Base-by-base conservation (phyloP, 495 filamentous ascomycete genomes). In the Penicillium alfredii region DNA sequence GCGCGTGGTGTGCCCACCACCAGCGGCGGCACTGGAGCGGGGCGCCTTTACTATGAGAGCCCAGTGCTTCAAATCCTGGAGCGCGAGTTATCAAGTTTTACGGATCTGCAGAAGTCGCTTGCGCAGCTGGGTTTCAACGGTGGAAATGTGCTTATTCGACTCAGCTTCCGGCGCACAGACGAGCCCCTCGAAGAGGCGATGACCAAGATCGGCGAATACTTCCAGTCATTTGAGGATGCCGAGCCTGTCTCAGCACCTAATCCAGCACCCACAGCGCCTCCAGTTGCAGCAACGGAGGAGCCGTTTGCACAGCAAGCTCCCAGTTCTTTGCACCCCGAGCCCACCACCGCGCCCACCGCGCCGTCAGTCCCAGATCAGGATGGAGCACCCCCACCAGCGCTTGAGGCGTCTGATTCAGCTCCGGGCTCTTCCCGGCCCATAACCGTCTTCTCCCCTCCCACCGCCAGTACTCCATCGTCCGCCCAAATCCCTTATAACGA, bases 151-250 rank as follows among this genome's bases (percentile, higher is more conserved):
- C 61, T 93, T n/a, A 64, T 96, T 20, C 70, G 83, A 15, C 64
- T 97, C 22, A 77, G 68, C 35, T 96, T 89, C 63, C 76, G 71
- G 48, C 71, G 66, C 35, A 90, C 85, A 4, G 76, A 83, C 16
- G 77, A 77, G 40, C 88, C 88, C 6, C 66, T 96, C 14, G 87
- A 86, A 47, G 82, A 87, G 44, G 90, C 92, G 11, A 82, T 95
- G 81, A 61, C 58, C 27, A 76, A 90, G 55, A 94, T 97, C 43
- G 70, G 68, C 12, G 64, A 73, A 38, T 86, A 82, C 53, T 86
- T 93, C 55, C 72, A 63, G 53, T 44, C 63, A 17, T 37, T 51
- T 6, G 68, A 64, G 14, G 66, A 69, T 29, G 57, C 58, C 20
- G 36, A 38, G 3, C 38, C 49, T 23, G 16, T 49, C 13, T 26